Evolutionary conservation across 1,139 yeast species (phyloP).

Genomic region (Arxiozyma bovina): DNA sequence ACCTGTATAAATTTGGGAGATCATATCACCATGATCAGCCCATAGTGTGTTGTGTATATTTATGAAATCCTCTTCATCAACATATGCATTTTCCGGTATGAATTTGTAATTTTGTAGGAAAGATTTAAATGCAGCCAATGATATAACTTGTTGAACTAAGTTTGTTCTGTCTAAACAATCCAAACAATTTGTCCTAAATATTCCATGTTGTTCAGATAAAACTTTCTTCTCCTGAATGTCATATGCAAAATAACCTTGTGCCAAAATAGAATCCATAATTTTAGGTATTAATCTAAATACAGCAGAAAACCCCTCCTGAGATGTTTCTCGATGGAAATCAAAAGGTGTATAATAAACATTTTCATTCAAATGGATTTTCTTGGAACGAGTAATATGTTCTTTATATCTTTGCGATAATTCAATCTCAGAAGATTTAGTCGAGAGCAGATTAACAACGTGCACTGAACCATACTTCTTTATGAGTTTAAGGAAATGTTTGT

Average conservation of each 20-base stretch:
- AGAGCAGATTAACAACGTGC: constrained; percentile 75
- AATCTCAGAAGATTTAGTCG: constrained; percentile 70
- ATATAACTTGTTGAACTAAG: constrained; percentile 83
- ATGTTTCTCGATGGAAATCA: constrained; percentile 90
- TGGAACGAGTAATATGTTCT: constrained; percentile 38
- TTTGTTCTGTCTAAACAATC: constrained; percentile 95
- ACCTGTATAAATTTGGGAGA: constrained; percentile 94
- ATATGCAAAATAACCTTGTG: constrained; percentile 73
- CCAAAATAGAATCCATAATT: constrained; percentile 56
- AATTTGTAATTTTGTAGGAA: constrained; percentile 46
- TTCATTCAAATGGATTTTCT: constrained; percentile 34
- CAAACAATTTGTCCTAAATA: constrained; percentile 86
- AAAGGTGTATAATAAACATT: constrained; percentile 65
- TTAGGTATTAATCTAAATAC: constrained; percentile 63
- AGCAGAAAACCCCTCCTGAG: constrained; percentile 79
- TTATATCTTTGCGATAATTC: constrained; percentile 63
- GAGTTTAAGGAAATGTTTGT: constrained; percentile 65
- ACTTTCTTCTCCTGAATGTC: constrained; percentile 42
- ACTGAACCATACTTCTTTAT: constrained; percentile 76
- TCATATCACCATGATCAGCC: constrained; percentile 98
- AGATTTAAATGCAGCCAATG: constrained; percentile 54
- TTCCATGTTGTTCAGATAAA: constrained; percentile 73
- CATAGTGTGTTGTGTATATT: constrained; percentile 70
- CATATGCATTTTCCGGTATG: constrained; percentile 28
- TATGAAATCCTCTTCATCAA: constrained; percentile 42